Percentiles rank a stretch among this genome's conserved stretches.
Evolutionary conservation across 2,329 filamentous ascomycete species (phyloP).

Genomic region (Aspergillus arachidicola): DNA sequence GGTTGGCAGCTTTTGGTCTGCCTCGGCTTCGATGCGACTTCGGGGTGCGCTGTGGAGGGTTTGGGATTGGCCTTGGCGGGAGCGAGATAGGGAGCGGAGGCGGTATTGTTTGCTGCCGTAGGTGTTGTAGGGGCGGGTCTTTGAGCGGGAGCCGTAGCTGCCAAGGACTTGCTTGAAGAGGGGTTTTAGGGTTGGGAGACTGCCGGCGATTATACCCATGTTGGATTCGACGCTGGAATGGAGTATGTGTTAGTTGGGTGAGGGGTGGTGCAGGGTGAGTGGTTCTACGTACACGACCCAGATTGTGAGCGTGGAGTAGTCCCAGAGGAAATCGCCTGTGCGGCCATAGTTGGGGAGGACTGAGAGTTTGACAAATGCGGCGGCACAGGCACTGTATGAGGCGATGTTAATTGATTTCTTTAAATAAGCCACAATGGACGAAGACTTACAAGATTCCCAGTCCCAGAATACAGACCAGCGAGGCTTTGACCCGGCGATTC

Average conservation of each 20-base stretch:
- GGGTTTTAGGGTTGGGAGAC: slow-evolving; percentile 34
- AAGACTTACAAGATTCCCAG: slow-evolving; percentile 47
- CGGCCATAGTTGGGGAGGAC: slow-evolving; percentile 45
- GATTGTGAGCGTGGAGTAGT: slow-evolving; percentile 51
- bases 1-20: background rate
- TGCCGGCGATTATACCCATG: slow-evolving; percentile 35
- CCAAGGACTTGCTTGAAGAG: slow-evolving; percentile 32
- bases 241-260: background rate
- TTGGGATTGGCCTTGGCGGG: slow-evolving; percentile 1
- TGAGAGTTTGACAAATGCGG: slow-evolving; percentile 47
- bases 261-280: background rate
- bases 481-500: slow-evolving; percentile 38
- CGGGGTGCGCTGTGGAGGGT: background rate
- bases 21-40: background rate
- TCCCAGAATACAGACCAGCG: slow-evolving; percentile 42
- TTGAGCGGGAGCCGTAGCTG: slow-evolving; percentile 19
- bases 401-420: background rate
- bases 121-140: slow-evolving; percentile 16
- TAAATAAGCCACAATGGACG: background rate
- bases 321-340: slow-evolving; percentile 48
- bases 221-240: slow-evolving; percentile 28
- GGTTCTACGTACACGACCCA: slow-evolving; percentile 41
- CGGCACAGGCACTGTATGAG: slow-evolving; percentile 37
- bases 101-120: slow-evolving; percentile 17
- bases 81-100: slow-evolving; percentile 14